A percentile compares a stretch with the other conserved stretches of the same genome.
These are phyloP conservation scores for Rhodomyrtus tomentosa DNA, from an alignment of 345 rosid species.

Conservation along the genomic window DNA sequence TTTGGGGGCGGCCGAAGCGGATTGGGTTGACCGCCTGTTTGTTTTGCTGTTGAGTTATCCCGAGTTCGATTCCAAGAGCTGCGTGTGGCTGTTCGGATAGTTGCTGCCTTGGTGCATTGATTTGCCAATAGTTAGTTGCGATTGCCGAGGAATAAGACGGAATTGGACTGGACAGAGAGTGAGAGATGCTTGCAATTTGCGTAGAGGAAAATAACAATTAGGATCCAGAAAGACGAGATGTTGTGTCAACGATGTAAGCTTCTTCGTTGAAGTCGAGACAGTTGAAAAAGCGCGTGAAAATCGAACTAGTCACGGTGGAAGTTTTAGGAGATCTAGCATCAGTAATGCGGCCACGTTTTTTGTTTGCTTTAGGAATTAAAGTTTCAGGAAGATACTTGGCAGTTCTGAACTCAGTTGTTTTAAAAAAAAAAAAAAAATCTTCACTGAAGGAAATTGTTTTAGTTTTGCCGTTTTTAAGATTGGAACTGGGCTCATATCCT, in stretches of 20 bases:
- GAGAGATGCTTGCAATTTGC: background rate
- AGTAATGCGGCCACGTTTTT: background rate
- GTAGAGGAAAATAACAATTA: background rate
- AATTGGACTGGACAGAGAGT: background rate
- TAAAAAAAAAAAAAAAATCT: no score
- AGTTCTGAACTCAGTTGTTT: background rate
- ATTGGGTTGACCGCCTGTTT: background rate
- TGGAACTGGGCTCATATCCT: background rate
- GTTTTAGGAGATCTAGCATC: background rate
- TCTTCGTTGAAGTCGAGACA: background rate
- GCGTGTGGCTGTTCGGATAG: background rate
- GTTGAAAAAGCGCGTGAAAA: background rate
- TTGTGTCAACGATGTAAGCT: background rate
- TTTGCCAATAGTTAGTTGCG: background rate
- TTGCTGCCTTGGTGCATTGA: background rate
- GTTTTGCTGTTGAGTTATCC: background rate
- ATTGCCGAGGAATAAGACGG: background rate
- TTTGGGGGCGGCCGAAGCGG: background rate
- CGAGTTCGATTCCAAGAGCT: background rate
- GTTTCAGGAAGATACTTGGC: background rate
- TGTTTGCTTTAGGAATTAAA: background rate
- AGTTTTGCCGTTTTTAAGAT: background rate
- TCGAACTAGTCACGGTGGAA: background rate
- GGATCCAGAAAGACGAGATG: background rate
- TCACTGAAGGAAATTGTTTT: background rate